Evolutionary conservation across 169 alveolate genomes (phyloP), one percentile per base, ranked within the genome.

Genomic region (Eimeria mitis): DNA sequence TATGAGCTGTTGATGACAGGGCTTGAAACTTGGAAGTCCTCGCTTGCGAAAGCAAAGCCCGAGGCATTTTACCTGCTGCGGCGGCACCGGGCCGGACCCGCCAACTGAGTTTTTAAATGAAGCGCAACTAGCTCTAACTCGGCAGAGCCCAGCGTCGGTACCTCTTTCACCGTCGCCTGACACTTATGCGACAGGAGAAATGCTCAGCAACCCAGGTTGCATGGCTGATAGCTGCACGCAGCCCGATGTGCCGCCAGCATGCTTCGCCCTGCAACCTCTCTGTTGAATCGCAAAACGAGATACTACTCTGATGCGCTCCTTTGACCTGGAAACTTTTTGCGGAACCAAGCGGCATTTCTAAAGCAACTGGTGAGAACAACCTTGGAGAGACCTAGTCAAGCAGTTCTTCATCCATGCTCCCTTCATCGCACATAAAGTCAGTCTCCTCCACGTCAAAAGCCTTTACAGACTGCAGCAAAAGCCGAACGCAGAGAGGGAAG

Each of bases 391-490:
- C 42, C 44, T 85, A 85, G 61, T 85, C 92, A 31, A 85, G 78
- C 61, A 85, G 14, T 85, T 85, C 92, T 63, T 85, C 92, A 71
- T 85, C 92, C 78, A 85, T 59, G 61, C 92, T 85, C 34, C 92
- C 92, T 37, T 85, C 92, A 37, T 85, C 92, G 92, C 61, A 59
- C 65, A 85, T 40, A n/a, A 59, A 85, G 59, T 85, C 79, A 21
- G 59, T 65, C 61, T 85, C 92, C 28, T 85, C 92, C 81, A 65
- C 65, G 81, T 85, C 92, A 44, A 85, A 85, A 42, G 92, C 54
- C 65, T 85, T 85, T 25, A 85, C 81, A 34, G 92, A 85, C 92
- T 85, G 92, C 92, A 85, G 92, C 59, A 34, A 59, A 85, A n/a
- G 87, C 87, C 63, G 28, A 76, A 42, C 42, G n/a, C 42, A 9